Conservation (phyloP, 2,329 filamentous ascomycete species). For the Graphilbum fragrans region DNA sequence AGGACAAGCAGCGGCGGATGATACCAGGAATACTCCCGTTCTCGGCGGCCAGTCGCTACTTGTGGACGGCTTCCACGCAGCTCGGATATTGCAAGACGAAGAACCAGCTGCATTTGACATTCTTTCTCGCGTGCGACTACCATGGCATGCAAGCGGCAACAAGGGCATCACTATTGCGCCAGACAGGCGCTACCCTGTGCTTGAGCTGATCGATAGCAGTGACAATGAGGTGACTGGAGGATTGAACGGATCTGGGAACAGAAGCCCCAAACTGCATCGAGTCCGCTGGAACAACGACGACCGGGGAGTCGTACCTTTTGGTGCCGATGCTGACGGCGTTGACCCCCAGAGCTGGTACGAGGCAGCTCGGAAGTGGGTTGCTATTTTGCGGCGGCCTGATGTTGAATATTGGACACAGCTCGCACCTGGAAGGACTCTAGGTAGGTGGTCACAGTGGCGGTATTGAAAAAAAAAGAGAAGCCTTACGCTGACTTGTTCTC, state of each 20-base stretch:
- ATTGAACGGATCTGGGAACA: too few relatives aligned
- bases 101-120: conserved; percentile 42
- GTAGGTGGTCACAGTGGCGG: conserved; percentile 32
- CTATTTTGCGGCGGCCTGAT: conserved; percentile 50
- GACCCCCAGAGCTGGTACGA: conserved; percentile 57
- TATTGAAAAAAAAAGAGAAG: too few relatives aligned
- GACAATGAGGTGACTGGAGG: conserved; percentile 9
- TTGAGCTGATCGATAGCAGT: conserved; percentile 41
- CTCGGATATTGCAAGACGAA: conserved; percentile 41
- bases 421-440: conserved; percentile 62
- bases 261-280: conserved; percentile 27
- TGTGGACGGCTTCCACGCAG: conserved; percentile 75
- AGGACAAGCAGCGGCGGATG: background rate
- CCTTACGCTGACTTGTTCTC: background rate
- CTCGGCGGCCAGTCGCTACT: conserved; percentile 68
- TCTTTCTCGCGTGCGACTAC: conserved; percentile 46
- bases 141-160: conserved; percentile 84
- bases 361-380: conserved; percentile 64
- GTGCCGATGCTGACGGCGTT: conserved; percentile 22
- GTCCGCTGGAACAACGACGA: conserved; percentile 94
- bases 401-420: conserved; percentile 74
- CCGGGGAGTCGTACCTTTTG: conserved; percentile 55
- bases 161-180: conserved; percentile 71
- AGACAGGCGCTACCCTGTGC: conserved; percentile 55
- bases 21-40: conserved; percentile 6